Conservation (phyloP, 169 alveolate species). For the Fabrea salina region DNA sequence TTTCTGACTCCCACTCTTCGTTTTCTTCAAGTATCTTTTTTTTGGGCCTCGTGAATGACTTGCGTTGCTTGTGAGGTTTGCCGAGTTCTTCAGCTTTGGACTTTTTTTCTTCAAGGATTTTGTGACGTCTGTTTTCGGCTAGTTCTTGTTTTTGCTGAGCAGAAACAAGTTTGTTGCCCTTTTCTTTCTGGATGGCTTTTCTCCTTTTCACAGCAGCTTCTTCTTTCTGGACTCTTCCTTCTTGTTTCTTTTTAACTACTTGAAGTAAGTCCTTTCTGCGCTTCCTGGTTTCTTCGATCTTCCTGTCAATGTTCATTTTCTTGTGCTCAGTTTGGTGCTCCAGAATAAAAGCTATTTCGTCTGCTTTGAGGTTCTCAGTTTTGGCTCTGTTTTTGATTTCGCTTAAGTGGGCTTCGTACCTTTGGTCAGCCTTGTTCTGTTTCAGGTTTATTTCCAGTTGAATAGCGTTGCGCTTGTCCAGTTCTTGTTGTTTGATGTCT, state of each 20-base stretch:
- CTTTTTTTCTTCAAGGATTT: not conserved
- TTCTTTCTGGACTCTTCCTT: not conserved
- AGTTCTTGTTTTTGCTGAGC: not conserved
- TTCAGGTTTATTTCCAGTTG: not conserved
- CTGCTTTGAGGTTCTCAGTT: conserved; percentile 14
- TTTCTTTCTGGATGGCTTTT: not conserved
- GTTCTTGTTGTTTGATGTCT: not conserved
- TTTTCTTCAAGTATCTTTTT: not conserved
- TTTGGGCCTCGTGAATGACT: not conserved
- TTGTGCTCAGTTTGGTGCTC: conserved; percentile 23
- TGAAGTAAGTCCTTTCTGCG: not conserved
- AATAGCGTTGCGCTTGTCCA: not conserved
- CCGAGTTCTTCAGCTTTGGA: not conserved
- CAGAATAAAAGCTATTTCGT: conserved; percentile 9
- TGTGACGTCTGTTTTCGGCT: conserved; percentile 19
- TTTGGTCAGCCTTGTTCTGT: conserved; percentile 21
- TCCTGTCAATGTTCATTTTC: not conserved
- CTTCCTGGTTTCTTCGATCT: conserved; percentile 1
- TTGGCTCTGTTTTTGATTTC: conserved; percentile 1
- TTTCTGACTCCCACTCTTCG: not conserved
- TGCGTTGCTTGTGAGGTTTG: not conserved
- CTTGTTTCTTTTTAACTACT: not conserved
- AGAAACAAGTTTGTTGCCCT: not conserved
- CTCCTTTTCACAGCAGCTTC: conserved; percentile 27
- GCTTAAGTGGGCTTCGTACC: conserved; percentile 18